Conservation (phyloP, 2,329 filamentous ascomycete species). For the Fusarium succisae region DNA sequence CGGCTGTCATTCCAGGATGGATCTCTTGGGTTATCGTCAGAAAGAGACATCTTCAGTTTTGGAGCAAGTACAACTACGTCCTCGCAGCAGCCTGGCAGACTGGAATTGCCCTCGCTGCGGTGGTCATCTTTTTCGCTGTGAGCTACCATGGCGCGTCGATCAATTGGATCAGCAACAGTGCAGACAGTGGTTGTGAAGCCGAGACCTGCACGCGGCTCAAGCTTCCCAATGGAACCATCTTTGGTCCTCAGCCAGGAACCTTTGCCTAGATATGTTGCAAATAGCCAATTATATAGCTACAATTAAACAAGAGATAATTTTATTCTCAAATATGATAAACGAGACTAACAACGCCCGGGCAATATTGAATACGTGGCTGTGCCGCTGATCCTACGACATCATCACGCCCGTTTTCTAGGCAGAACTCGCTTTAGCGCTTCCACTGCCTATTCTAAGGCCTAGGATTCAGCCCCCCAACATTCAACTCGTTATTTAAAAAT, state of each 20-base stretch:
- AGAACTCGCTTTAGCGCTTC: neutral
- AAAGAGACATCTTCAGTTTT: constrained; percentile 55
- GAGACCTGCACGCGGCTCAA: constrained; percentile 33
- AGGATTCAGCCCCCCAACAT: neutral
- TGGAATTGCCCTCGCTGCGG: constrained; percentile 56
- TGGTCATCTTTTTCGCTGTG: constrained; percentile 62
- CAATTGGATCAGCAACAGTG: constrained; percentile 57
- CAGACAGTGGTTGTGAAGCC: constrained; percentile 42
- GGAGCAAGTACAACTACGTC: constrained; percentile 61
- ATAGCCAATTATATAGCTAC: neutral
- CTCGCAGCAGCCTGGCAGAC: constrained; percentile 57
- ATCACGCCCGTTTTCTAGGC: neutral
- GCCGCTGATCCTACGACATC: neutral
- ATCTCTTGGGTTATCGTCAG: constrained; percentile 59
- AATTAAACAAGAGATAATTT: too few relatives aligned
- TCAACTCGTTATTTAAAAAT: neutral
- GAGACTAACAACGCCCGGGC: neutral
- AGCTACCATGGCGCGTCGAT: constrained; percentile 50
- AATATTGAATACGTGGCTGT: neutral
- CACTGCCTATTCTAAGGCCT: neutral
- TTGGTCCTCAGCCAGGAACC: constrained; percentile 39
- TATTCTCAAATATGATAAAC: neutral
- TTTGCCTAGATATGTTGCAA: neutral
- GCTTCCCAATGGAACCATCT: constrained; percentile 43
- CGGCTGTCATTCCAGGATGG: constrained; percentile 57